Evolutionary conservation across 257 asterid genomes (phyloP).

Genomic region (Solanum chiquidenum): DNA sequence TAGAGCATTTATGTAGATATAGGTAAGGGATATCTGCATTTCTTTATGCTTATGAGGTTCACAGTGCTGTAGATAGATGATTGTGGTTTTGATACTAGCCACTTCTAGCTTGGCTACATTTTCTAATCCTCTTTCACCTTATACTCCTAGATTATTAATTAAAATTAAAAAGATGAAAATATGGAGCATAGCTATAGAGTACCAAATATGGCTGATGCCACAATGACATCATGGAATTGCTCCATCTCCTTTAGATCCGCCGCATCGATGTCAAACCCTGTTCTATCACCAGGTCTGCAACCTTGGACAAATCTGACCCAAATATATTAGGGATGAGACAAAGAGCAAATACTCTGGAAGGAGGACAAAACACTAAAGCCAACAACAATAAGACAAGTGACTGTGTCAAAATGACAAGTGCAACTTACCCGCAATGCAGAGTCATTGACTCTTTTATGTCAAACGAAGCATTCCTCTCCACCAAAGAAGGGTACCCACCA

Average conservation of each 20-base stretch:
- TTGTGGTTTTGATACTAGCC: not conserved
- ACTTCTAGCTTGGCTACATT: not conserved
- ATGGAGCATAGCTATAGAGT: slow-evolving; percentile 20
- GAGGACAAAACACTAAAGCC: not conserved
- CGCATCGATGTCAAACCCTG: slow-evolving; percentile 80
- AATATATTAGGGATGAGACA: not conserved
- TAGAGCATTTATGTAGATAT: not conserved
- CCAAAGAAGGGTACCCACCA: slow-evolving; percentile 92
- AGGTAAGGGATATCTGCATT: not conserved
- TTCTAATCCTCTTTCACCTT: not conserved
- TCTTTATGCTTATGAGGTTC: not conserved
- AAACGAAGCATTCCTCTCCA: slow-evolving; percentile 65
- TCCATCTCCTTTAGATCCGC: slow-evolving; percentile 65
- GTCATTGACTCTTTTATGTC: slow-evolving; percentile 67
- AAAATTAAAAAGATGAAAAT: not conserved
- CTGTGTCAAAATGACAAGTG: not conserved
- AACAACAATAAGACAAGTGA: not conserved
- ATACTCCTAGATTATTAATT: not conserved
- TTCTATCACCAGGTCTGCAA: slow-evolving; percentile 71
- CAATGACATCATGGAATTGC: slow-evolving; percentile 71
- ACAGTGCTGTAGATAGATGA: not conserved
- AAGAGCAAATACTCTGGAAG: not conserved
- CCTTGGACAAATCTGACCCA: slow-evolving; percentile 76
- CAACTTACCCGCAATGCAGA: slow-evolving; percentile 90
- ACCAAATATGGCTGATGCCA: slow-evolving; percentile 99